Evolutionary conservation across 2,329 filamentous ascomycete genomes (phyloP).

Genomic region (Ascosphaera pollenicola): DNA sequence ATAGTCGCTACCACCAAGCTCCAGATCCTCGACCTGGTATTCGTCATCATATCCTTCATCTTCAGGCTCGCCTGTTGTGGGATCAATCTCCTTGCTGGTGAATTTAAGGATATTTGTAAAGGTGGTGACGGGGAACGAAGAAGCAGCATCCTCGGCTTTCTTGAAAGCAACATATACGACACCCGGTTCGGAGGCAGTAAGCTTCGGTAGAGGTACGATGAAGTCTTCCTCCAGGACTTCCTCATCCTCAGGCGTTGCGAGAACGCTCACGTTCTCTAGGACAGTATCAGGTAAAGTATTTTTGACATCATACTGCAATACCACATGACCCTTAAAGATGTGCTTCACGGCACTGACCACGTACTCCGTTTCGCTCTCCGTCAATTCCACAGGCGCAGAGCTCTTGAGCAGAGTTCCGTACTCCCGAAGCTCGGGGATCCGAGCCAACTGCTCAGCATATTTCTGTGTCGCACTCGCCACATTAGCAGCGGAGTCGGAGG

Average conservation of each 20-base stretch:
- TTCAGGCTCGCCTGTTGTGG: constrained; percentile 78
- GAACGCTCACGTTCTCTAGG: constrained; percentile 68
- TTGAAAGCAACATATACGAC: constrained; percentile 92
- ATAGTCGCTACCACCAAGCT: constrained; percentile 80
- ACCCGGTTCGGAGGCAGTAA: constrained; percentile 67
- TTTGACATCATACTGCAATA: constrained; percentile 92
- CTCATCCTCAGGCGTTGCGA: constrained; percentile 65
- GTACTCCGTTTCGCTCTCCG: constrained; percentile 93
- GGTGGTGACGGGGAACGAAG: constrained; percentile 48
- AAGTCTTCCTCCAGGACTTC: constrained; percentile 65
- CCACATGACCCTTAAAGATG: constrained; percentile 91
- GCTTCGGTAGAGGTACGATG: constrained; percentile 68
- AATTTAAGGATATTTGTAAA: constrained; percentile 94
- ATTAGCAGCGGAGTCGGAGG: constrained; percentile 53
- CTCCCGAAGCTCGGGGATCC: constrained; percentile 74
- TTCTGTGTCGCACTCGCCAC: constrained; percentile 66
- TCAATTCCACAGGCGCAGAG: constrained; percentile 65
- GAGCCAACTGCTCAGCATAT: constrained; percentile 67
- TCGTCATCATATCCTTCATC: constrained; percentile 90
- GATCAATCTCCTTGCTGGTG: constrained; percentile 94
- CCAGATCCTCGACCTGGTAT: constrained; percentile 88
- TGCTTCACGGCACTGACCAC: constrained; percentile 89
- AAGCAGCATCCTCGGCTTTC: constrained; percentile 51
- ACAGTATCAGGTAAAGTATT: constrained; percentile 87
- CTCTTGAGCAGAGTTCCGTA: constrained; percentile 89